Percentiles rank a stretch among this genome's conserved stretches.
phyloP scores from a whole-genome alignment of 2,329 filamentous ascomycete species.

The Amauroascus niger region DNA sequence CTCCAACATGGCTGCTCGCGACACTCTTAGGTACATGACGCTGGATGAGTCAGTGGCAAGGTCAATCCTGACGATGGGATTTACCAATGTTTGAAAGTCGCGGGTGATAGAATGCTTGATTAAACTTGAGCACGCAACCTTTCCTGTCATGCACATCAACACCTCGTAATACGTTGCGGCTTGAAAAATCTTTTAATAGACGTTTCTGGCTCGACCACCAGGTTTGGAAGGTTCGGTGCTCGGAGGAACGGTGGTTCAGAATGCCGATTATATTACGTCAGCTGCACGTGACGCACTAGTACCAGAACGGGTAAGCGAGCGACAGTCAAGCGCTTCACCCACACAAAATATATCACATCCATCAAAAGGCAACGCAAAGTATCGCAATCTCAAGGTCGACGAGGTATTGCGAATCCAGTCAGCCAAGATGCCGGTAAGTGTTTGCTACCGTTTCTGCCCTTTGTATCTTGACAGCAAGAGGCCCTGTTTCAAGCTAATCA shows the following conservation, averaged over 20 bases:
- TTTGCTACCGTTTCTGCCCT: constrained; percentile 17
- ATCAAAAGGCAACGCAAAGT: constrained; percentile 22
- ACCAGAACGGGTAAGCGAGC: constrained; percentile 19
- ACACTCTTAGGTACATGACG: too few relatives aligned
- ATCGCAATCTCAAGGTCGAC: constrained; percentile 13
- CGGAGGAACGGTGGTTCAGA: neutral
- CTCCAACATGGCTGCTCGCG: too few relatives aligned
- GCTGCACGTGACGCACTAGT: neutral
- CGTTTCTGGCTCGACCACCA: too few relatives aligned
- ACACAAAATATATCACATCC: constrained; percentile 31
- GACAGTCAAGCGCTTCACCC: constrained; percentile 23
- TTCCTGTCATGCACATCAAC: too few relatives aligned
- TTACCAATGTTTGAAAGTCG: too few relatives aligned
- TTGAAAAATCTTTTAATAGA: too few relatives aligned
- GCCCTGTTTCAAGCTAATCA: neutral
- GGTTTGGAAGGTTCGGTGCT: too few relatives aligned
- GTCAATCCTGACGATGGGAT: too few relatives aligned
- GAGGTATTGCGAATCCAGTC: constrained; percentile 22
- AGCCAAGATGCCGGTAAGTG: constrained; percentile 49
- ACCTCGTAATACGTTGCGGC: too few relatives aligned
- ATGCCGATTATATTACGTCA: neutral
- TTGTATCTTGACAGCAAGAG: neutral
- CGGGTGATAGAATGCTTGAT: too few relatives aligned
- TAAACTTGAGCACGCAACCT: too few relatives aligned
- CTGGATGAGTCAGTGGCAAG: too few relatives aligned